Evolutionary conservation across 176 grass and related monocot genomes (phyloP).

Genomic region (Paspalum notatum): DNA sequence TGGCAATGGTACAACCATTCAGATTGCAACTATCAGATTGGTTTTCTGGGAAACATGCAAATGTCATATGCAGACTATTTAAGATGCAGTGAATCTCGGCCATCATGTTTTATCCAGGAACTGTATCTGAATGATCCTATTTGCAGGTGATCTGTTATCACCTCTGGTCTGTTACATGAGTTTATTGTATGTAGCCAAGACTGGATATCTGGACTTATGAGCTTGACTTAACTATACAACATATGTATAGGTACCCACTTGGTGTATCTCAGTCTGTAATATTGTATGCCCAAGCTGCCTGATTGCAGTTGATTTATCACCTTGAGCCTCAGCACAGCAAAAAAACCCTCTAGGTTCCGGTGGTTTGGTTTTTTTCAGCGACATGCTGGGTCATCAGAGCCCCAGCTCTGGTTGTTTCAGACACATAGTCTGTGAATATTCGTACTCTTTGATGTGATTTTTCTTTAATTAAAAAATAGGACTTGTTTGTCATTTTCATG

Average conservation of each 20-base stretch:
- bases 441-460: neutral
- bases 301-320: neutral
- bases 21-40: neutral
- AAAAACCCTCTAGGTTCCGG: neutral
- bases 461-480: slow-evolving; percentile 6
- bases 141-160: neutral
- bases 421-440: neutral
- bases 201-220: neutral
- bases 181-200: neutral
- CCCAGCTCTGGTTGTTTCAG: neutral
- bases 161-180: neutral
- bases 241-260: neutral
- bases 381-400: neutral
- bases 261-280: neutral
- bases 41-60: too few relatives aligned
- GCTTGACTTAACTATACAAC: neutral
- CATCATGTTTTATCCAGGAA: neutral
- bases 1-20: neutral
- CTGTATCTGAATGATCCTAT: neutral
- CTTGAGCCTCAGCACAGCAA: neutral
- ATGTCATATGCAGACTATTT: neutral
- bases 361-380: neutral
- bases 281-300: too few relatives aligned
- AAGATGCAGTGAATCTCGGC: neutral
- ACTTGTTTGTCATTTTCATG: neutral